phyloP scores from a whole-genome alignment of 176 grass and related monocot genomes.

The Ensete glaucum region DNA sequence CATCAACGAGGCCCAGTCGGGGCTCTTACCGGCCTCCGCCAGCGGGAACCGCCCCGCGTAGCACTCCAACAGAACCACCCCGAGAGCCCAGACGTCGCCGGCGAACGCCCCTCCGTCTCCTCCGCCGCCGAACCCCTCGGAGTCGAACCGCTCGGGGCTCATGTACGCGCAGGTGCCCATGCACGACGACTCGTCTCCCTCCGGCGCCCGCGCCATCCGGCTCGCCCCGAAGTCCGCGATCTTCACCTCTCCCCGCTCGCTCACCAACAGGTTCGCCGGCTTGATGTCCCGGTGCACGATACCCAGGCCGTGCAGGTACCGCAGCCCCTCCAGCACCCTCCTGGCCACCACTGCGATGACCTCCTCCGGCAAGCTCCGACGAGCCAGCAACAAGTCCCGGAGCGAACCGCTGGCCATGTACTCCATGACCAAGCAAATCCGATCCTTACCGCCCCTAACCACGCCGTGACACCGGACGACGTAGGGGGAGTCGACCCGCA shows the following conservation, averaged over 20 bases:
- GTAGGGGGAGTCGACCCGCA: slow-evolving; percentile 19
- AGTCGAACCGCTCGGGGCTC: slow-evolving; percentile 36
- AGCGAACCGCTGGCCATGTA: slow-evolving; percentile 23
- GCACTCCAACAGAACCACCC: slow-evolving; percentile 33
- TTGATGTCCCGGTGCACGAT: slow-evolving; percentile 46
- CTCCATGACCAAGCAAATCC: slow-evolving; percentile 25
- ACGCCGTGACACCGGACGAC: slow-evolving; percentile 27
- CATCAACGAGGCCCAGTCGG: slow-evolving; percentile 19
- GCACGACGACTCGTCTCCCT: neutral
- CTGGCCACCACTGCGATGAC: slow-evolving; percentile 19
- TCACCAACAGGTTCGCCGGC: slow-evolving; percentile 34
- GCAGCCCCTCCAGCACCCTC: slow-evolving; percentile 26
- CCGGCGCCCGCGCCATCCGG: slow-evolving; percentile 5
- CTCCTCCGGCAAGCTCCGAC: slow-evolving; percentile 18
- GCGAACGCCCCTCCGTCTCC: neutral
- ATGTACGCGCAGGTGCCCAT: slow-evolving; percentile 28
- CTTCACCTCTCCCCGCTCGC: slow-evolving; percentile 6
- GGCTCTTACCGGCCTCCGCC: slow-evolving; percentile 16
- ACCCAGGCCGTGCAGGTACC: slow-evolving; percentile 28
- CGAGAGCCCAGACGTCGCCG: slow-evolving; percentile 31
- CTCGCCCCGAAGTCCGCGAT: slow-evolving; percentile 24
- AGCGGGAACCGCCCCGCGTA: slow-evolving; percentile 31
- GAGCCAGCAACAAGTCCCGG: slow-evolving; percentile 14
- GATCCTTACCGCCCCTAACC: neutral
- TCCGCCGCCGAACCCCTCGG: slow-evolving; percentile 19